Base-by-base conservation (phyloP, 108 stramenopile species). In the Skeletonema costatum region DNA sequence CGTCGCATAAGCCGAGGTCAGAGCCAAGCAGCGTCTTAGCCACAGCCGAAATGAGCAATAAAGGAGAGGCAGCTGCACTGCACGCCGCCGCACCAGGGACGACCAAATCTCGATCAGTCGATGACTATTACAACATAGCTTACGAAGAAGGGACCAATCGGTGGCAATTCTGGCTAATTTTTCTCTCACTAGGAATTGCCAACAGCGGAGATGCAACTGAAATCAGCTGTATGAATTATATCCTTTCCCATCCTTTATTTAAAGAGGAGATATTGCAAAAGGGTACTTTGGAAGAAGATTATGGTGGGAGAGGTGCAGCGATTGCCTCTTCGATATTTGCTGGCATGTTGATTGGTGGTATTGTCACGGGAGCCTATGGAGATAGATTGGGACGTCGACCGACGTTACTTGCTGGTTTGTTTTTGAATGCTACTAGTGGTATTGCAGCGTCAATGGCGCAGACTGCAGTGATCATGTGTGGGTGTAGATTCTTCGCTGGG, bases 321-420 rank as follows among this genome's bases (percentile, higher is more conserved):
- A 36, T 74, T 64, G 73, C 73, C 29, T 58, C 51, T 6, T 68
- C 67, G 0, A 68, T 68, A 25, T 68, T 68, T 30, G 51, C 53
- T 60, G 67, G 67, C 21, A 68, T 68, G 67, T 30, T 68, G 9
- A 16, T 68, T 17, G 67, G 67, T 3, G 67, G 67, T n/a, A 68
- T 68, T 31, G 58, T 68, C 11, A 68, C 67, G n/a, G 67, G 67
- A 11, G 67, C 53, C 10, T 68, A 61, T 60, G 67, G 67, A 30
- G 32, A 68, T 30, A 30, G 29, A 60, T 30, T 68, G 21, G 67
- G 67, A 19, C 67, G 67, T 25, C 56, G 60, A 56, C 56, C 56
- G 67, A 61, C 59, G 1, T 29, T 68, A 21, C 67, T 68, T 50
- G 10, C 60, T 30, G 67, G 67, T 12, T 13, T 68, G 5, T 61